Conservation (phyloP, 192 early-diverging fungal genomes). For the Coemansia sp. region DNA sequence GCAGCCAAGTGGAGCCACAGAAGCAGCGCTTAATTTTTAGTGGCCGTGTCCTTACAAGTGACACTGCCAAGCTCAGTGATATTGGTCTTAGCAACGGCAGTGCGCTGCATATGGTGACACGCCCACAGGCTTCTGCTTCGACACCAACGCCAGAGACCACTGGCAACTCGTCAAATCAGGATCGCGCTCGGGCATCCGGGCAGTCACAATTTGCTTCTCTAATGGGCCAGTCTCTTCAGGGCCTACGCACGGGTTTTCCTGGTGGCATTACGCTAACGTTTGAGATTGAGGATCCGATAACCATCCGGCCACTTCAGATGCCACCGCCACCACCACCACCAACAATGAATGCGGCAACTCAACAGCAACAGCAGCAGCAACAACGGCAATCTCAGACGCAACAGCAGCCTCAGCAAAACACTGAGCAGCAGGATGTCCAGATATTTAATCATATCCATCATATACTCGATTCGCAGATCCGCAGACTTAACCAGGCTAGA, state of each 20-base stretch:
- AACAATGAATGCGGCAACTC: not conserved
- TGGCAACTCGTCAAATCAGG: not conserved
- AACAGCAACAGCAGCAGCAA: conserved; percentile 8
- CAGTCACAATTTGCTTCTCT: not conserved
- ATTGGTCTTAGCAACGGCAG: conserved; percentile 33
- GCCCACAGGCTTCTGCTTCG: conserved; percentile 5
- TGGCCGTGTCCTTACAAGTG: conserved; percentile 37
- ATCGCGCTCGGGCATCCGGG: not conserved
- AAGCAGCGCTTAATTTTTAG: conserved; percentile 47
- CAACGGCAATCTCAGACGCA: not conserved
- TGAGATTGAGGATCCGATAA: not conserved
- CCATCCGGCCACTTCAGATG: not conserved
- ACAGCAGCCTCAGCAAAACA: not conserved
- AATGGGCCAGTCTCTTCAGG: not conserved
- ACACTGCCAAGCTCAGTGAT: conserved; percentile 30
- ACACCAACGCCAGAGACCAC: not conserved
- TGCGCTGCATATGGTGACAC: conserved; percentile 45
- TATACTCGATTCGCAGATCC: not conserved
- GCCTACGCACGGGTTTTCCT: not conserved
- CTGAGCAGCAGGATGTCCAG: not conserved
- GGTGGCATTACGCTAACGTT: not conserved
- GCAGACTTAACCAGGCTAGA: not conserved
- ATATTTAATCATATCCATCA: not conserved
- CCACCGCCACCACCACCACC: not conserved
- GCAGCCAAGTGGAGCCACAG: conserved; percentile 35